These are phyloP conservation scores for Naegleria gruberi DNA, from an alignment of 208 protist species.

Conservation along the genomic window DNA sequence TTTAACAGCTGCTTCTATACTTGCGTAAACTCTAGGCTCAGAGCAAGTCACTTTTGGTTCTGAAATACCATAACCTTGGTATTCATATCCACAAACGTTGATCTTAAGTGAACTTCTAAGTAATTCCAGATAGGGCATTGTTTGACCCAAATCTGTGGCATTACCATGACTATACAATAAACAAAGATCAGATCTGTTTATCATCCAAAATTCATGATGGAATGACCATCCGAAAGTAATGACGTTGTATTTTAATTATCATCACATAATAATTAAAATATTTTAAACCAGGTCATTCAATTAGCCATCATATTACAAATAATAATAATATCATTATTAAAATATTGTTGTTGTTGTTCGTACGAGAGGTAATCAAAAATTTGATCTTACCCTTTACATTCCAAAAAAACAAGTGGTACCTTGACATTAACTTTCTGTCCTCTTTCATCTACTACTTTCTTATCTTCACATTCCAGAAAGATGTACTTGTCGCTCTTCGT, in stretches of 20 bases:
- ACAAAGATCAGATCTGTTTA: constrained; percentile 4
- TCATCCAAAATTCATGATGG: background rate
- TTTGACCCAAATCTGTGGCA: constrained; percentile 18
- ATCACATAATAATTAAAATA: background rate
- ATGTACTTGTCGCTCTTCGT: background rate
- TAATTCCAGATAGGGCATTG: constrained; percentile 2
- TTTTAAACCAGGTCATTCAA: background rate
- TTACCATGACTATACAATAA: constrained; percentile 19
- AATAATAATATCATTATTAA: background rate
- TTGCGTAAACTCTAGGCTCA: background rate
- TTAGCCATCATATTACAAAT: background rate
- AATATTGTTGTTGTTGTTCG: background rate
- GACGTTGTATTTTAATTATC: background rate
- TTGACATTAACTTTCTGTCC: background rate
- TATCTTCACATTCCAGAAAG: background rate
- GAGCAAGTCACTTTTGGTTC: background rate
- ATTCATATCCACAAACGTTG: constrained; percentile 9
- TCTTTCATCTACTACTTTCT: background rate
- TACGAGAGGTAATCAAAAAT: background rate
- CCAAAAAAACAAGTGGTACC: background rate
- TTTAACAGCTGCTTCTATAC: constrained; percentile 9
- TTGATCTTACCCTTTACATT: background rate
- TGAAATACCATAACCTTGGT: constrained; percentile 17
- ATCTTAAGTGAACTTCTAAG: background rate
- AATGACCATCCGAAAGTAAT: background rate